phyloP scores from a whole-genome alignment of 2,329 filamentous ascomycete genomes.

The Apiospora sp. region DNA sequence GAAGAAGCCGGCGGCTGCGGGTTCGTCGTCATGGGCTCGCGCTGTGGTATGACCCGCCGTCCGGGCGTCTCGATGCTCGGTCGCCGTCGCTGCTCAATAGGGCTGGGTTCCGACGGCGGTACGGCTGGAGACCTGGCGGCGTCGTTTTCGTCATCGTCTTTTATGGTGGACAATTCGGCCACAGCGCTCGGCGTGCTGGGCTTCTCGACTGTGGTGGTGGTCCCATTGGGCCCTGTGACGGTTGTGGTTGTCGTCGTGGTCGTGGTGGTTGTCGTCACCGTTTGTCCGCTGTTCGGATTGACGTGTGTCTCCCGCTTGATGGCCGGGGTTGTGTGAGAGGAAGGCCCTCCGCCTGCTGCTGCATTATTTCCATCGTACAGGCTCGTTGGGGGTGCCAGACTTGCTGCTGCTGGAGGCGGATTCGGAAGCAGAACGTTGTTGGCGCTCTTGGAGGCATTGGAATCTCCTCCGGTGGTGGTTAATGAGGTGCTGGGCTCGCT shows the following conservation, averaged over 20 bases:
- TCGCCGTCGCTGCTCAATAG: conserved; percentile 1
- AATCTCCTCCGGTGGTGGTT: conserved; percentile 23
- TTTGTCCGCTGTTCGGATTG: conserved; percentile 30
- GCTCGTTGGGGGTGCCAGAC: not conserved
- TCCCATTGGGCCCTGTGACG: conserved; percentile 28
- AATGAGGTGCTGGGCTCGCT: conserved; percentile 28
- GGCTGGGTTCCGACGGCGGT: not conserved
- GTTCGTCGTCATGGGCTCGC: conserved; percentile 23
- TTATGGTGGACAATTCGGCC: conserved; percentile 22
- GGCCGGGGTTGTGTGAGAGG: conserved; percentile 28
- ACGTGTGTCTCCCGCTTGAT: conserved; percentile 29
- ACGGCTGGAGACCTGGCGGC: not conserved
- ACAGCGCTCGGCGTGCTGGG: not conserved
- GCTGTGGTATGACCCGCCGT: conserved; percentile 24
- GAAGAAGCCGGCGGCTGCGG: not conserved
- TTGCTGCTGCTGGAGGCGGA: not conserved
- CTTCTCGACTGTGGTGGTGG: conserved; percentile 23
- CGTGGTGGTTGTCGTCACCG: conserved; percentile 31
- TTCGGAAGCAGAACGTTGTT: not conserved
- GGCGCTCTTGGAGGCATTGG: conserved; percentile 26
- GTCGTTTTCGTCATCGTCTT: conserved; percentile 16
- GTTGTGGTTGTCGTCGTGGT: conserved; percentile 32
- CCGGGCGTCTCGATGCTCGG: conserved; percentile 28
- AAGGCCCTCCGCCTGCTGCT: conserved; percentile 23
- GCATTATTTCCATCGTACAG: not conserved